Conservation (phyloP, 345 rosid species). For the Pistacia integerrima region DNA sequence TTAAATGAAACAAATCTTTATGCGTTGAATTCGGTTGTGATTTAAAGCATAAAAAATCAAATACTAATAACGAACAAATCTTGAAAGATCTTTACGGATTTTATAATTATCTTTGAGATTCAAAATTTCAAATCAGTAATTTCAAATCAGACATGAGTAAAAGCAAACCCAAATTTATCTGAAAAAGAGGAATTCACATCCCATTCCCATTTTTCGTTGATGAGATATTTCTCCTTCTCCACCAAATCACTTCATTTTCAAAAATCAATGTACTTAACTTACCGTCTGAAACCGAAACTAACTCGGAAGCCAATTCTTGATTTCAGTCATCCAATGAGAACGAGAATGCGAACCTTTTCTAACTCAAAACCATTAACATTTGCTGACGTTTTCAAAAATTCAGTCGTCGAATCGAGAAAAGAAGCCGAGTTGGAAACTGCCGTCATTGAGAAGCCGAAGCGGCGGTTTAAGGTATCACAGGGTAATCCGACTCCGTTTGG, state of each 20-base stretch:
- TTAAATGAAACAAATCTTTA: too few relatives aligned
- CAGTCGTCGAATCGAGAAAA: constrained; percentile 32
- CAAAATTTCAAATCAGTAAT: too few relatives aligned
- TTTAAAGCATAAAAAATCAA: too few relatives aligned
- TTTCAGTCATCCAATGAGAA: neutral
- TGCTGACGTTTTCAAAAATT: neutral
- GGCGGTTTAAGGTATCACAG: constrained; percentile 43
- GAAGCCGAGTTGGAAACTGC: constrained; percentile 43
- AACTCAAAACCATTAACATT: neutral
- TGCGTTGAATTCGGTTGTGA: too few relatives aligned
- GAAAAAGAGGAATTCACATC: too few relatives aligned
- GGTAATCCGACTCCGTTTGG: constrained; percentile 83
- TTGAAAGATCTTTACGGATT: too few relatives aligned
- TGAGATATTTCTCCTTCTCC: too few relatives aligned
- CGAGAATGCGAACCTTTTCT: neutral
- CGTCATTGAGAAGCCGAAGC: constrained; percentile 44
- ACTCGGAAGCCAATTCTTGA: neutral
- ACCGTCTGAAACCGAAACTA: neutral
- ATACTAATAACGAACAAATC: too few relatives aligned
- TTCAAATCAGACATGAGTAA: too few relatives aligned
- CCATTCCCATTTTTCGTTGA: too few relatives aligned
- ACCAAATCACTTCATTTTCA: neutral
- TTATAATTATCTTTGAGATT: too few relatives aligned
- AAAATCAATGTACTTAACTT: constrained; percentile 12
- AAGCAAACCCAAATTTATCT: too few relatives aligned